Conservation (phyloP, 768 basidiomycete species). For the Hebeloma cylindrosporum region DNA sequence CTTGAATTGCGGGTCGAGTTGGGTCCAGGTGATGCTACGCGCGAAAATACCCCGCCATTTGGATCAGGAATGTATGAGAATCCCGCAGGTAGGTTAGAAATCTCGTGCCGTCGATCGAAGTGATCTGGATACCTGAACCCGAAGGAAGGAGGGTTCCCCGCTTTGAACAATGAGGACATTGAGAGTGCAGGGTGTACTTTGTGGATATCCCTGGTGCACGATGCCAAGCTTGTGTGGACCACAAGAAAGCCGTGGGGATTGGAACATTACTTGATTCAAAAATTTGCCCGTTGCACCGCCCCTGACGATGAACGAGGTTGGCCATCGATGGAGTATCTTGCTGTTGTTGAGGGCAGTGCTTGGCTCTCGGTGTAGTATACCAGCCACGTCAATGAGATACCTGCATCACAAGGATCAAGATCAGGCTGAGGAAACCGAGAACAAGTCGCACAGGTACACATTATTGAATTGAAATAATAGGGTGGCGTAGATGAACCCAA, state of each 20-base stretch:
- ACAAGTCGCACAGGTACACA: conserved; percentile 11
- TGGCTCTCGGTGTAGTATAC: conserved; percentile 26
- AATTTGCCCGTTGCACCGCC: conserved; percentile 9
- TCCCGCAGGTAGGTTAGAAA: no score
- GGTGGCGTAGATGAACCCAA: conserved; percentile 9
- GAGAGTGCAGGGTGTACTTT: conserved; percentile 7
- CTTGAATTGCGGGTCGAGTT: no score
- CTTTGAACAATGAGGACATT: conserved; percentile 3
- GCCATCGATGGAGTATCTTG: conserved; percentile 30
- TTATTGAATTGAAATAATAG: conserved; percentile 27
- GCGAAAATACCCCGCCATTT: no score
- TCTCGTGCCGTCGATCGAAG: no score
- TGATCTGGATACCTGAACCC: no score
- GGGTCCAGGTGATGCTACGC: no score
- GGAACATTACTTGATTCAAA: conserved; percentile 9
- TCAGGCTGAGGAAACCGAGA: not conserved
- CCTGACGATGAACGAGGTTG: conserved; percentile 13
- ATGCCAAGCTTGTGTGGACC: conserved; percentile 11
- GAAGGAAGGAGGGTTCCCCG: no score
- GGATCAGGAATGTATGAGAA: no score
- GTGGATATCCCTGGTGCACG: conserved; percentile 8
- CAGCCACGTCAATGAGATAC: conserved; percentile 26
- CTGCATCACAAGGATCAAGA: conserved; percentile 12
- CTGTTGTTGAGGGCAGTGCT: conserved; percentile 20
- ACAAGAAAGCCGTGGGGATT: conserved; percentile 5